phyloP scores from a whole-genome alignment of 169 alveolate species.

The Babesia divergens region DNA sequence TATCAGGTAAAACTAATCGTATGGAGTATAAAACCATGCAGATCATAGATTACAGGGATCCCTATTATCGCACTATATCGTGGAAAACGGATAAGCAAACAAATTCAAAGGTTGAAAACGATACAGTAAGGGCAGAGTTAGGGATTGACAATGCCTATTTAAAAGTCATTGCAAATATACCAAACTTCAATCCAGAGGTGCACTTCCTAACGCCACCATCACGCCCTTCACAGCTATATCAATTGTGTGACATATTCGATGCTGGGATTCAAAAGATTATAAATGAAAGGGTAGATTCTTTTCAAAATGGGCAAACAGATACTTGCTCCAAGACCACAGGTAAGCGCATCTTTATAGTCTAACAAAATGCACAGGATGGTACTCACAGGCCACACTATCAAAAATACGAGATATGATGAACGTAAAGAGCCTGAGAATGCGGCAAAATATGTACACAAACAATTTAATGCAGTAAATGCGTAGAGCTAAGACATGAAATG shows the following conservation, averaged over 20 bases:
- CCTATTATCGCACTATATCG: conserved; percentile 54
- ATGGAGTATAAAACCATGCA: neutral
- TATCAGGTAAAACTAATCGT: conserved; percentile 32
- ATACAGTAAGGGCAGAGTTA: neutral
- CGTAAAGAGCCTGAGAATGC: conserved; percentile 59
- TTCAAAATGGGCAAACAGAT: neutral
- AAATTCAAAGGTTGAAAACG: neutral
- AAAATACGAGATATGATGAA: conserved; percentile 60
- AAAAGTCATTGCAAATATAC: conserved; percentile 1
- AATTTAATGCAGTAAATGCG: neutral
- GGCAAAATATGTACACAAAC: conserved; percentile 8
- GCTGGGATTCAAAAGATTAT: conserved; percentile 62
- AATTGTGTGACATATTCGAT: conserved; percentile 61
- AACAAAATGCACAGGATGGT: conserved; percentile 49
- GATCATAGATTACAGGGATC: conserved; percentile 63
- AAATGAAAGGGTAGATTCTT: neutral
- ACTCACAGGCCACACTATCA: conserved; percentile 26
- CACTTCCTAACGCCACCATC: conserved; percentile 60
- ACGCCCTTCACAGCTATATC: conserved; percentile 62
- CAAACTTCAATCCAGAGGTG: conserved; percentile 48
- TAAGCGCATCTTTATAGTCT: neutral
- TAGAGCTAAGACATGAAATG: no score
- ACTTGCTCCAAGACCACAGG: conserved; percentile 60
- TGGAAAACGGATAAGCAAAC: conserved; percentile 60
- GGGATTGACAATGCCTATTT: conserved; percentile 21